phyloP scores from a whole-genome alignment of 192 early-diverging fungal genomes.

The Chytriomyces sp. region DNA sequence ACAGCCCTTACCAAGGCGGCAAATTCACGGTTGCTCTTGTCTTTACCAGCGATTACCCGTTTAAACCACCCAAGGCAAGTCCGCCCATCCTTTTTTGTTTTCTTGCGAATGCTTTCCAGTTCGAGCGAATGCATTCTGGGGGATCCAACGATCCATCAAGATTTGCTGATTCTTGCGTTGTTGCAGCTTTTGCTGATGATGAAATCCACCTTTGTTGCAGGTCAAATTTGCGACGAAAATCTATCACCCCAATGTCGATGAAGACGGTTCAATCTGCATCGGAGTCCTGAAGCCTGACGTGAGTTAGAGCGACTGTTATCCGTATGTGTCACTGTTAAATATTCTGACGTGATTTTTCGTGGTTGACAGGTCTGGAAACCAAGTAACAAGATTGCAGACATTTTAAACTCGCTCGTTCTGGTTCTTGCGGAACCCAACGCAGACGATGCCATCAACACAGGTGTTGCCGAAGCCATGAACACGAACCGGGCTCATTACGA shows the following conservation, averaged over 20 bases:
- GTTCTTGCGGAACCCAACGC: conserved; percentile 80
- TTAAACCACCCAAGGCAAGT: conserved; percentile 77
- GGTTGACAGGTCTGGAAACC: conserved; percentile 73
- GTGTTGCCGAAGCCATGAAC: conserved; percentile 75
- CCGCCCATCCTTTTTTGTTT: neutral
- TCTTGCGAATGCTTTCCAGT: neutral
- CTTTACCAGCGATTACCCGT: conserved; percentile 79
- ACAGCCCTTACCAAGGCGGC: conserved; percentile 73
- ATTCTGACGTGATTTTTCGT: neutral
- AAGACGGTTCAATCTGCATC: conserved; percentile 81
- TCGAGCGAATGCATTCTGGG: too few relatives aligned
- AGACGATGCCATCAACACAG: conserved; percentile 78
- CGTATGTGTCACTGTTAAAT: too few relatives aligned
- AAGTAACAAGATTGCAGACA: conserved; percentile 71
- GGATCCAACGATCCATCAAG: too few relatives aligned
- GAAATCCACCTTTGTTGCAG: conserved; percentile 38
- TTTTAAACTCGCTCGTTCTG: conserved; percentile 65
- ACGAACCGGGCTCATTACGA: conserved; percentile 65
- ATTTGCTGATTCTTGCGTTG: too few relatives aligned
- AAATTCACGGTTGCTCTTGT: conserved; percentile 70
- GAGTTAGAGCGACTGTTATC: too few relatives aligned
- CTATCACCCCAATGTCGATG: conserved; percentile 84
- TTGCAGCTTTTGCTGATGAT: too few relatives aligned
- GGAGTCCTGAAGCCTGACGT: conserved; percentile 76
- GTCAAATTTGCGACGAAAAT: conserved; percentile 78